Conservation (phyloP, 2,329 filamentous ascomycete genomes). For the Cladophialophora exuberans region DNA sequence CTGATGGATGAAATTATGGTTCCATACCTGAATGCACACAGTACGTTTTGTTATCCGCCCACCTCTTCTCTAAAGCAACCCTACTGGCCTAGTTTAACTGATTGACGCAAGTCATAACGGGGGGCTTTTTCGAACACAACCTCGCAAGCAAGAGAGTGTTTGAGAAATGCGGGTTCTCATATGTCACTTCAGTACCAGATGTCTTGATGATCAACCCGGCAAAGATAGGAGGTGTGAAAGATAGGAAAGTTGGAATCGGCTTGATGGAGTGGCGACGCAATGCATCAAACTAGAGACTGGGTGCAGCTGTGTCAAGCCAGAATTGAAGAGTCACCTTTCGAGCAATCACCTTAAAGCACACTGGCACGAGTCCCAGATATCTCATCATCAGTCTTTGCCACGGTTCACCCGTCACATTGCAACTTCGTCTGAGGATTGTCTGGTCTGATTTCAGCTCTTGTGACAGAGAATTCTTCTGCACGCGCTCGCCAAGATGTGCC, state of each 20-base stretch:
- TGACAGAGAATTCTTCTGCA: too few species aligned
- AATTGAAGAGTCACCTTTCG: neutral
- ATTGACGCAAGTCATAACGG: too few species aligned
- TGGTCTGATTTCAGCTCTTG: too few species aligned
- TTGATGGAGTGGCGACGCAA: slow-evolving; percentile 13
- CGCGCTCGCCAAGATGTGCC: too few species aligned
- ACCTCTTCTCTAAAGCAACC: too few species aligned
- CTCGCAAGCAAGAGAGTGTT: slow-evolving; percentile 35
- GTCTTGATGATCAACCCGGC: slow-evolving; percentile 2
- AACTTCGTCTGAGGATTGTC: too few species aligned
- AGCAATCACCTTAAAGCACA: neutral
- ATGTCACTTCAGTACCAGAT: slow-evolving; percentile 6
- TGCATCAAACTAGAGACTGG: neutral
- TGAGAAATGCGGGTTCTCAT: slow-evolving; percentile 37
- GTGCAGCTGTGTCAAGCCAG: neutral
- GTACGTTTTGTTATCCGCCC: too few species aligned
- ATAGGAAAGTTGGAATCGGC: slow-evolving; percentile 15
- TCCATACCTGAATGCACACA: slow-evolving; percentile 36
- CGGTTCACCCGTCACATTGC: too few species aligned
- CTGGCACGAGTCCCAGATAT: neutral
- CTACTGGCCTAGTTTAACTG: too few species aligned
- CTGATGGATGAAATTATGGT: slow-evolving; percentile 36
- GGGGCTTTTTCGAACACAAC: slow-evolving; percentile 34
- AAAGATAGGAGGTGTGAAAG: slow-evolving; percentile 7
- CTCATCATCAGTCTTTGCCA: too few species aligned